These are phyloP conservation scores for Aspergillus nanangensis DNA, from an alignment of 495 filamentous ascomycete genomes.

Conservation along the genomic window DNA sequence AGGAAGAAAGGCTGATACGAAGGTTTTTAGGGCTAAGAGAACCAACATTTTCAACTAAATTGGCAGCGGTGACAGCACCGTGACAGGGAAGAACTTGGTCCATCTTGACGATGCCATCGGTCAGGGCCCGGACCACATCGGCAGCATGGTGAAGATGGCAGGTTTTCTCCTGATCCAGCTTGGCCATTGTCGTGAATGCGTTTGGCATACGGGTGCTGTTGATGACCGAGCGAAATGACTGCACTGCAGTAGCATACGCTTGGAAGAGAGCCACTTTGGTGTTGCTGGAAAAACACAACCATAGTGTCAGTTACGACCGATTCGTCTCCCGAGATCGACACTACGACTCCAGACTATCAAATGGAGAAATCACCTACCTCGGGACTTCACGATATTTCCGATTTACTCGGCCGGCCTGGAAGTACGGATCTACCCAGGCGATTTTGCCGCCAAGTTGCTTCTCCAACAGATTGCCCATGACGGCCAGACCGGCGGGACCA, in stretches of 20 bases:
- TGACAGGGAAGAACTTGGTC: slow-evolving; percentile 36
- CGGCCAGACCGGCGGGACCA: slow-evolving; percentile 54
- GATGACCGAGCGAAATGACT: slow-evolving; percentile 45
- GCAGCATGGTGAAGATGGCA: slow-evolving; percentile 51
- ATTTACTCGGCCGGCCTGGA: slow-evolving; percentile 48
- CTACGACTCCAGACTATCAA: slow-evolving; percentile 1
- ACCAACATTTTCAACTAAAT: slow-evolving; percentile 27
- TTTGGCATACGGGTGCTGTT: slow-evolving; percentile 43
- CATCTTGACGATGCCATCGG: slow-evolving; percentile 44
- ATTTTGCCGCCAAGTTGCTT: slow-evolving; percentile 41
- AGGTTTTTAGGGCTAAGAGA: neutral
- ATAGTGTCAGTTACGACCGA: slow-evolving; percentile 9
- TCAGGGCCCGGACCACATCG: slow-evolving; percentile 47
- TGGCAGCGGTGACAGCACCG: slow-evolving; percentile 39
- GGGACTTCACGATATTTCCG: slow-evolving; percentile 54
- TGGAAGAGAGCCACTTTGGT: slow-evolving; percentile 52
- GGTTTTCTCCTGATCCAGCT: slow-evolving; percentile 49
- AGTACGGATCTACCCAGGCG: slow-evolving; percentile 51
- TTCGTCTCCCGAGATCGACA: slow-evolving; percentile 3
- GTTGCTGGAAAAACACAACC: slow-evolving; percentile 22
- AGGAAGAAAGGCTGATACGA: no score
- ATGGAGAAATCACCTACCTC: slow-evolving; percentile 30
- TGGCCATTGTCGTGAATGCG: slow-evolving; percentile 46
- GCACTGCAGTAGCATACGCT: slow-evolving; percentile 42
- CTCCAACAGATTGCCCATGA: slow-evolving; percentile 52